A percentile compares a stretch with the other conserved stretches of the same genome.
These are phyloP conservation scores for Colletotrichum sp. DNA, from an alignment of 2,329 filamentous ascomycete genomes.

Conservation along the genomic window DNA sequence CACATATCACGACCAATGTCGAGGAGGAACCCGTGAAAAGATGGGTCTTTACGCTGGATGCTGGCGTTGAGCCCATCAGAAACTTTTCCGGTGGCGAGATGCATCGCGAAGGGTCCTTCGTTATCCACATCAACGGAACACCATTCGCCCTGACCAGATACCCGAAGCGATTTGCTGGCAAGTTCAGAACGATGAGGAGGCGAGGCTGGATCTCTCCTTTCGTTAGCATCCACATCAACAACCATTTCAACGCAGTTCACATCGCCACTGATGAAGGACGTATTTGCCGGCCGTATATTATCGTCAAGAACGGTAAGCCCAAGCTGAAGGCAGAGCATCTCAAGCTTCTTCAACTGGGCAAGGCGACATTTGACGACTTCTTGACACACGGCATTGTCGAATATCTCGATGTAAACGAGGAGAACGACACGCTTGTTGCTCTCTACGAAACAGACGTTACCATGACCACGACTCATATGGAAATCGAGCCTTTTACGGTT, in stretches of 20 bases:
- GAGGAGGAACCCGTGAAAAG: constrained; percentile 90
- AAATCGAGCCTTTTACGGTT: constrained; percentile 98
- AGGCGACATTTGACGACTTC: constrained; percentile 92
- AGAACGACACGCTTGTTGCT: constrained; percentile 94
- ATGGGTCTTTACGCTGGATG: constrained; percentile 85
- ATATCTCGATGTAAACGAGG: constrained; percentile 97
- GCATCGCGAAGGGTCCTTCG: constrained; percentile 82
- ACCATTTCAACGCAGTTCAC: constrained; percentile 88
- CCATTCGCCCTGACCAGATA: constrained; percentile 86
- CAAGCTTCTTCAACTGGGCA: constrained; percentile 80
- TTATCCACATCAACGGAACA: constrained; percentile 95
- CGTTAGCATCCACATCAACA: constrained; percentile 95
- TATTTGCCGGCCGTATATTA: constrained; percentile 94
- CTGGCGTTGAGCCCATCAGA: constrained; percentile 79
- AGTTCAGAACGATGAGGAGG: constrained; percentile 85
- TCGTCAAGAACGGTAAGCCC: constrained; percentile 87
- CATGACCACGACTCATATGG: constrained; percentile 86
- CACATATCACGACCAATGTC: constrained; percentile 96
- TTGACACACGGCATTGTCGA: constrained; percentile 89
- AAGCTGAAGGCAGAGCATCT: constrained; percentile 82
- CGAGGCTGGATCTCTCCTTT: constrained; percentile 95
- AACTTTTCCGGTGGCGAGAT: constrained; percentile 80
- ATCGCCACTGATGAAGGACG: constrained; percentile 97
- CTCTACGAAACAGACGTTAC: constrained; percentile 87
- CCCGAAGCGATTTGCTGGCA: constrained; percentile 84